Percentiles rank a stretch among this genome's conserved stretches.
These are phyloP conservation scores for Paradendryphiella salina DNA, from an alignment of 2,329 filamentous ascomycete species.

Conservation along the genomic window DNA sequence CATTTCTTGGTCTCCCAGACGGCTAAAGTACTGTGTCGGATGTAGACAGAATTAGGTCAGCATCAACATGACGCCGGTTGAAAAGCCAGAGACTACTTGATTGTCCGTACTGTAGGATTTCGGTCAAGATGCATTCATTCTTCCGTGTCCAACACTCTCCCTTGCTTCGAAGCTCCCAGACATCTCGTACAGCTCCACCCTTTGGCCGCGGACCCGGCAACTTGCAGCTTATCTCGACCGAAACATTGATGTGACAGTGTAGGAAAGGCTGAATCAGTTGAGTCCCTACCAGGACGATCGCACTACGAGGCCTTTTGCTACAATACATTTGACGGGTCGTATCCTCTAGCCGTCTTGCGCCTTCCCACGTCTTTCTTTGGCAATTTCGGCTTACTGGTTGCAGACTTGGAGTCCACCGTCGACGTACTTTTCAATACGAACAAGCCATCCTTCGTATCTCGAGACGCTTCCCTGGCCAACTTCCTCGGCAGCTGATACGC, in stretches of 20 bases:
- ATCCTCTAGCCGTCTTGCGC: no score
- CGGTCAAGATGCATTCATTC: not conserved
- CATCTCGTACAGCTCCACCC: not conserved
- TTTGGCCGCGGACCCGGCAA: not conserved
- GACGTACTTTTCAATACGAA: no score
- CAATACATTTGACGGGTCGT: no score
- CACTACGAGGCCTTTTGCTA: no score
- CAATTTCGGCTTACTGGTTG: no score
- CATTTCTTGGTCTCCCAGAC: not conserved
- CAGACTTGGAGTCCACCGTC: no score
- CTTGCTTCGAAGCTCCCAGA: not conserved
- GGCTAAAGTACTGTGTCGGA: not conserved
- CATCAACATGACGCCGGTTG: not conserved
- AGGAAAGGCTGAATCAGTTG: no score
- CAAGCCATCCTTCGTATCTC: no score
- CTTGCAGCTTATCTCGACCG: not conserved
- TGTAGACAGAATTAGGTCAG: not conserved
- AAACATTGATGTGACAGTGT: not conserved
- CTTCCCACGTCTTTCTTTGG: no score
- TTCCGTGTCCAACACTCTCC: not conserved
- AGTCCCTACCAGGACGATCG: no score
- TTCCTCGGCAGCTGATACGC: no score
- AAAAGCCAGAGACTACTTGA: not conserved
- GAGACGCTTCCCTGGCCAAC: no score
- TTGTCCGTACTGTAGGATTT: not conserved